A percentile compares a stretch with the other conserved stretches of the same genome.
phyloP scores from a whole-genome alignment of 2,329 filamentous ascomycete genomes.

The Diaporthe nobilis region DNA sequence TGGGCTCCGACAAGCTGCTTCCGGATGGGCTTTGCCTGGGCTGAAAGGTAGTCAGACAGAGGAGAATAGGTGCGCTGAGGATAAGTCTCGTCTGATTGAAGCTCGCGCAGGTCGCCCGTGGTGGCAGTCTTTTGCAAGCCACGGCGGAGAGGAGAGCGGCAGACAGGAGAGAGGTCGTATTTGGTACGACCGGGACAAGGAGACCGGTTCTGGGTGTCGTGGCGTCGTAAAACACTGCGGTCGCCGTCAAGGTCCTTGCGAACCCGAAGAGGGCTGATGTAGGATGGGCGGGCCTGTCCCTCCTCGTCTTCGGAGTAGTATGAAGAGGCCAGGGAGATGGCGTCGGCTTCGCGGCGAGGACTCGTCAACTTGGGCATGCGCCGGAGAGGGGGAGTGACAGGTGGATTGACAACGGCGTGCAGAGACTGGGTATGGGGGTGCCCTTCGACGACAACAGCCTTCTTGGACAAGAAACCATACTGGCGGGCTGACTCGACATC shows the following conservation, averaged over 20 bases:
- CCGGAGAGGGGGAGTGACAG: constrained; percentile 35
- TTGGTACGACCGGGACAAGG: constrained; percentile 25
- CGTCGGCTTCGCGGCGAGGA: constrained; percentile 41
- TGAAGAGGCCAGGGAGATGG: constrained; percentile 46
- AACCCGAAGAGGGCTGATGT: constrained; percentile 49
- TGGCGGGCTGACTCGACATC: constrained; percentile 37
- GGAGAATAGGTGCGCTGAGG: constrained; percentile 56
- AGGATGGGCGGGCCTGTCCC: constrained; percentile 39
- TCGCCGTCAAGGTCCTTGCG: constrained; percentile 43
- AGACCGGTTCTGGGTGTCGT: constrained; percentile 18
- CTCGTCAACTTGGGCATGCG: constrained; percentile 35
- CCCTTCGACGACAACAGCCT: constrained; percentile 33
- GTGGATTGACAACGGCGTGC: constrained; percentile 20
- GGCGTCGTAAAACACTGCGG: constrained; percentile 33
- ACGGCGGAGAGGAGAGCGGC: constrained; percentile 8
- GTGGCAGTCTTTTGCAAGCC: constrained; percentile 41
- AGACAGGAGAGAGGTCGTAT: constrained; percentile 16
- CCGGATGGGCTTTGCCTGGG: constrained; percentile 56
- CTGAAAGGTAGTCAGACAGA: constrained; percentile 58
- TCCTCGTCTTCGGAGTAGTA: constrained; percentile 51
- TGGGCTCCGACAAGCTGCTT: constrained; percentile 69
- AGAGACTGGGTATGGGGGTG: neutral
- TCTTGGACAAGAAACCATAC: constrained; percentile 30
- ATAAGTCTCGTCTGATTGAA: constrained; percentile 36
- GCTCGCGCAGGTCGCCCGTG: constrained; percentile 37